phyloP scores from a whole-genome alignment of 495 filamentous ascomycete genomes.

The Astrothelium macrocarpum region DNA sequence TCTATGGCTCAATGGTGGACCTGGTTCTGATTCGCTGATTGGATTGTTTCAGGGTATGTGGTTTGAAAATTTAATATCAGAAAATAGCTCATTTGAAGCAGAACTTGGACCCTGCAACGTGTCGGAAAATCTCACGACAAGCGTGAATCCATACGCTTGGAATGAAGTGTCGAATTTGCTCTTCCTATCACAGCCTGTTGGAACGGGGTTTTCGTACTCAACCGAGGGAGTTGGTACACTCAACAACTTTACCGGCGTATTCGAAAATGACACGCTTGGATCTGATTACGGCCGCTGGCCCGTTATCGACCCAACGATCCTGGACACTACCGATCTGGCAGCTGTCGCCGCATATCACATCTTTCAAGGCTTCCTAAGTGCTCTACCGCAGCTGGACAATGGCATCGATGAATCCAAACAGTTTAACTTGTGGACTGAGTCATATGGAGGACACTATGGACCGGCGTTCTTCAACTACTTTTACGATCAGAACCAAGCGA shows the following conservation, averaged over 20 bases:
- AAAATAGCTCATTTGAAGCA: conserved; percentile 13
- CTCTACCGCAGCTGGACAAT: conserved; percentile 30
- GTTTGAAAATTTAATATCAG: not conserved
- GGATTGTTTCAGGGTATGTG: conserved; percentile 57
- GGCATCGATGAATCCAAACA: conserved; percentile 35
- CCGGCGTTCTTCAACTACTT: conserved; percentile 50
- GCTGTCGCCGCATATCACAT: conserved; percentile 36
- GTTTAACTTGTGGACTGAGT: conserved; percentile 53
- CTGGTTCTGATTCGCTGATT: conserved; percentile 54
- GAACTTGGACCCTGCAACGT: conserved; percentile 53
- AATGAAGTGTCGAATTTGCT: conserved; percentile 65
- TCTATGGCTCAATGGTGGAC: conserved; percentile 39
- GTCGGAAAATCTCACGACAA: conserved; percentile 41
- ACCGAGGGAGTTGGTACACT: conserved; percentile 29
- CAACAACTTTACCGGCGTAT: conserved; percentile 30
- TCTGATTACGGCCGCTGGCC: conserved; percentile 38
- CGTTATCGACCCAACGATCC: conserved; percentile 23
- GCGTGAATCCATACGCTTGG: conserved; percentile 56
- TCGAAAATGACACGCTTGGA: conserved; percentile 35
- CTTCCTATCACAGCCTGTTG: conserved; percentile 60
- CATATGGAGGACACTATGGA: conserved; percentile 41
- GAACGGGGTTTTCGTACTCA: conserved; percentile 51
- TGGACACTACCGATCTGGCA: conserved; percentile 42
- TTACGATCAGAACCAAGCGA: conserved; percentile 49
- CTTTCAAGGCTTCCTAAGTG: conserved; percentile 37